Conservation (phyloP, 345 rosid species). For the Brassica carinata region DNA sequence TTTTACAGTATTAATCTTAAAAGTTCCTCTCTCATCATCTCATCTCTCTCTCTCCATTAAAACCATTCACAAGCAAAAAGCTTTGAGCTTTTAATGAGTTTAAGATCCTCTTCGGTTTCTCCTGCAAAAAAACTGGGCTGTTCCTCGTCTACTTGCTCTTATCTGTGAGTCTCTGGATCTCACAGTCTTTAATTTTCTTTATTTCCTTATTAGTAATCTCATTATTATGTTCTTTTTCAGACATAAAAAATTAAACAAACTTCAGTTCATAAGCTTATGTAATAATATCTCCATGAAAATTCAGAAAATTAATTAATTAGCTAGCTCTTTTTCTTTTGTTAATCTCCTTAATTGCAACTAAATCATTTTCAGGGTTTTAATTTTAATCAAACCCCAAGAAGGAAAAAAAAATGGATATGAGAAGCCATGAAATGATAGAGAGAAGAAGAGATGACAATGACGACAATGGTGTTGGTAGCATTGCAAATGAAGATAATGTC, state of each 20-base stretch:
- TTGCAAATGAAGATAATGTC: constrained; percentile 29
- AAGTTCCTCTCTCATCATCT: background rate
- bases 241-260: constrained; percentile 25
- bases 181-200: constrained; percentile 13
- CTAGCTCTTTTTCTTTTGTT: background rate
- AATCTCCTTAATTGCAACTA: constrained; percentile 24
- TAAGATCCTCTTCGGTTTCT: constrained; percentile 26
- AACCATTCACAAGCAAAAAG: constrained; percentile 34
- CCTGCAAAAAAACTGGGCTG: constrained; percentile 23
- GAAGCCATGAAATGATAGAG: constrained; percentile 45
- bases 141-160: constrained; percentile 35
- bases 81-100: constrained; percentile 40
- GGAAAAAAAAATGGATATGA: constrained; percentile 32
- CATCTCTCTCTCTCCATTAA: constrained; percentile 33
- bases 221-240: constrained; percentile 39
- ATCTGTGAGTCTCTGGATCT: constrained; percentile 35
- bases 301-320: background rate
- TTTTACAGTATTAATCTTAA: constrained; percentile 32
- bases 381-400: background rate
- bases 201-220: constrained; percentile 35
- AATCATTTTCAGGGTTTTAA: constrained; percentile 3
- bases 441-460: constrained; percentile 53
- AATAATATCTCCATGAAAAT: background rate
- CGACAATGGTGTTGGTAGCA: constrained; percentile 31
- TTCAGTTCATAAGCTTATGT: background rate